Base-by-base conservation (phyloP, 768 basidiomycete species). In the Mrakia blollopis region DNA sequence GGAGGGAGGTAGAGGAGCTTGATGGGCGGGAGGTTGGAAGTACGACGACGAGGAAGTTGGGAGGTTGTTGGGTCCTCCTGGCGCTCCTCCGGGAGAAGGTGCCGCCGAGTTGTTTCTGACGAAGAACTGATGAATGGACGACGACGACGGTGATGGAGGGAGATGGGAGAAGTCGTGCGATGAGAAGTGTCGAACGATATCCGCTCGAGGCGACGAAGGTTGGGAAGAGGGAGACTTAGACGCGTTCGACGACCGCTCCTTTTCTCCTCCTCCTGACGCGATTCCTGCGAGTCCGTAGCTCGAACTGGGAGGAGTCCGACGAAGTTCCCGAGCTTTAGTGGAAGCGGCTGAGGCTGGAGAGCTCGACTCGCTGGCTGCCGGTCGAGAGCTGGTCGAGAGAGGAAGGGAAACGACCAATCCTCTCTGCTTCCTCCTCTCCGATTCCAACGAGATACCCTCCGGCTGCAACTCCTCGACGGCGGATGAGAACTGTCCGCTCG, bases 111-210 rank as follows among this genome's bases (percentile, higher is more conserved):
- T 54, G 21, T 25, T 54, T 57, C 72, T 72, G 6, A 61, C 71
- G 54, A 77, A 41, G 37, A 73, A 73, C 25, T 72, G 71, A 30
- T 77, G 71, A 32, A 77, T 77, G 5, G 76, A 77, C 23, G 76
- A 77, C 0, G 76, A 73, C 0, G 76, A 77, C 0, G 76, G 76
- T 13, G 76, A 77, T 8, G 76, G 76, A 32, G 76, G 76, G 14
- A 77, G 72, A 44, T 77, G 76, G 5, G 72, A 73, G 72, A 77
- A 77, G 65, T 77, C 76, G 67, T 77, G 71, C 1, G 70, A 44
- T 1, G 76, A 57, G 41, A 77, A 72, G 16, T 72, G 70, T 41
- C 76, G 76, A 35, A 73, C 63, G 35, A 72, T 72, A 30, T 77
- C 76, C 8, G 72, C 50, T 44, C 61, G 70, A 21, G 70, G 63